Evolutionary conservation across 169 alveolate species (phyloP).

Genomic region (Plasmodium fragile): DNA sequence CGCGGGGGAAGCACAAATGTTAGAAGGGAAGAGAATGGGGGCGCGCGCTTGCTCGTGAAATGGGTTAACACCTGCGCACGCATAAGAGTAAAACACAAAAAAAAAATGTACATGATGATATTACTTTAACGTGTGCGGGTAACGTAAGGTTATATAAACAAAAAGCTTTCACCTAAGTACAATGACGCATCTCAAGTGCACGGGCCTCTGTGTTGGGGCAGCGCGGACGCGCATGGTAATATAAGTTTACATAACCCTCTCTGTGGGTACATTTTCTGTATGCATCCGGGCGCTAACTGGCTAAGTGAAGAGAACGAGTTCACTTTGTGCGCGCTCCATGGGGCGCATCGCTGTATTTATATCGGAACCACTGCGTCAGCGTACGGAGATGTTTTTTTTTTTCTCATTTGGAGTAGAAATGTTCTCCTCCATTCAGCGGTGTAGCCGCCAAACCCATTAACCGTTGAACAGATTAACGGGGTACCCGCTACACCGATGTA

Average conservation of each 20-base stretch:
- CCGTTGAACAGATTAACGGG: not conserved
- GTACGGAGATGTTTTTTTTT: not conserved
- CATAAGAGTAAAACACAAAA: too few species aligned
- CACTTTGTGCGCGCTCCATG: not conserved
- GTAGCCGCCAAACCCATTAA: not conserved
- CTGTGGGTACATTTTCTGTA: not conserved
- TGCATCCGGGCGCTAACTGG: not conserved
- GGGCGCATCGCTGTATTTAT: not conserved
- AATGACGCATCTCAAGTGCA: not conserved
- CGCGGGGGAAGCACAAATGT: not conserved
- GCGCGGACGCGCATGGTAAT: not conserved
- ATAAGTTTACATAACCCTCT: not conserved
- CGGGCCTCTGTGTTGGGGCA: not conserved
- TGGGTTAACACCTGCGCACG: not conserved
- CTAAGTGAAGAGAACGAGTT: not conserved
- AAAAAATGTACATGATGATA: not conserved
- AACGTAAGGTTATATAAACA: not conserved
- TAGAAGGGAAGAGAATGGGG: not conserved
- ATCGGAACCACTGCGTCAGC: not conserved
- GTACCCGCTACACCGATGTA: not conserved
- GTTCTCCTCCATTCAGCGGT: not conserved
- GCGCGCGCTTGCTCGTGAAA: not conserved
- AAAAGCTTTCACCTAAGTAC: not conserved
- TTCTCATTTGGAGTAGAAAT: not conserved
- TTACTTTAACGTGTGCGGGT: not conserved